A percentile compares a stretch with the other conserved stretches of the same genome.
Conservation (phyloP, 306 rosid species). For the Begonia peltatifolia region DNA sequence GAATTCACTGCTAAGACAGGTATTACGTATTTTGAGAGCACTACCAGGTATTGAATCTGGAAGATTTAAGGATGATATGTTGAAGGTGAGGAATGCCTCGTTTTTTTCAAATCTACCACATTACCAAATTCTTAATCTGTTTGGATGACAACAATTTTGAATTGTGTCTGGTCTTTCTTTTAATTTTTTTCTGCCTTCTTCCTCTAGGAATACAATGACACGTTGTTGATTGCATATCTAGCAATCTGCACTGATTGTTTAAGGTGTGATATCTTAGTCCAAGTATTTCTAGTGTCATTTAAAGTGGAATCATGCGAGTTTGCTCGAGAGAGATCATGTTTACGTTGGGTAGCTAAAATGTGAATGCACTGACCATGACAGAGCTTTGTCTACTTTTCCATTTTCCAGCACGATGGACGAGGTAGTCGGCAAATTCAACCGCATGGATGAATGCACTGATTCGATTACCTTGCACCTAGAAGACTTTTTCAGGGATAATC, state of each 20-base stretch:
- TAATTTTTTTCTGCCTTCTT: constrained; percentile 7
- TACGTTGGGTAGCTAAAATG: no score
- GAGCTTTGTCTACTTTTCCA: background rate
- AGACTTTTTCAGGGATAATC: no score
- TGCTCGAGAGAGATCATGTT: no score
- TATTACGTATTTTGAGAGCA: constrained; percentile 82
- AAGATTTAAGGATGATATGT: constrained; percentile 85
- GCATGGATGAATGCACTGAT: no score
- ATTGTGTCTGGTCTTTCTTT: background rate
- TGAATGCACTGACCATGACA: no score
- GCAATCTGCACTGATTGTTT: constrained; percentile 97
- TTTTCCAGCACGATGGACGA: constrained; percentile 1
- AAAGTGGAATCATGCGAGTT: no score
- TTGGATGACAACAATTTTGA: background rate
- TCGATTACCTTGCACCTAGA: no score
- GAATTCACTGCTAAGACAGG: constrained; percentile 82
- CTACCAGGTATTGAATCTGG: constrained; percentile 82
- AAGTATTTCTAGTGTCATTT: background rate
- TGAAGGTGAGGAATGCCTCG: constrained; percentile 52
- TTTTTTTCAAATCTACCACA: background rate
- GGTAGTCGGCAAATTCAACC: constrained; percentile 53
- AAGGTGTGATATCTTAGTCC: constrained; percentile 38
- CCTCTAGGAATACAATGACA: constrained; percentile 78
- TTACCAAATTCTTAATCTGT: background rate
- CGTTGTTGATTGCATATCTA: constrained; percentile 67